Conservation (phyloP, 495 filamentous ascomycete species). For the Annulohypoxylon bovei region DNA sequence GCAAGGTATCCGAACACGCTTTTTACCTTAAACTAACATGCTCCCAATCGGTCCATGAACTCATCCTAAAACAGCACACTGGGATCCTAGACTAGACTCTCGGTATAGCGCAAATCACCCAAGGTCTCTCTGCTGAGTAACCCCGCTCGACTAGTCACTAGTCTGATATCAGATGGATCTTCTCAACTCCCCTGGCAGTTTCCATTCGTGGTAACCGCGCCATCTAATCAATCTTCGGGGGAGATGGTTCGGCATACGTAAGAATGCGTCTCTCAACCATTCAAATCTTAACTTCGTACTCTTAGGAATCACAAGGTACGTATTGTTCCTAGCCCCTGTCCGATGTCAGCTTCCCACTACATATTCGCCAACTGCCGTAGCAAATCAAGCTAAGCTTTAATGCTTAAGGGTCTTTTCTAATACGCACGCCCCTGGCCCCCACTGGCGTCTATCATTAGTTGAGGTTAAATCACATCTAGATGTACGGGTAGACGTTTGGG, state of each 20-base stretch:
- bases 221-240: neutral
- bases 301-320: constrained; percentile 13
- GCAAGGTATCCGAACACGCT: neutral
- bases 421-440: neutral
- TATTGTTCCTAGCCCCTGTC: constrained; percentile 18
- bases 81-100: neutral
- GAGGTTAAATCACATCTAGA: neutral
- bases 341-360: constrained; percentile 12
- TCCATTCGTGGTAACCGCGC: neutral
- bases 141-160: neutral
- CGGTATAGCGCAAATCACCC: neutral
- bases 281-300: constrained; percentile 11
- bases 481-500: neutral
- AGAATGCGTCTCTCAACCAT: neutral
- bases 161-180: neutral
- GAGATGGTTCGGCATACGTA: neutral
- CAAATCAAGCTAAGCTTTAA: constrained; percentile 5
- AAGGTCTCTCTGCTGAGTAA: neutral
- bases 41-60: constrained; percentile 1
- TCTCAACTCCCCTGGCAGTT: neutral
- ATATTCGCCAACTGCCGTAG: constrained; percentile 15
- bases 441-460: neutral
- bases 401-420: neutral
- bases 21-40: neutral
- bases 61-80: neutral